Conservation (phyloP, 768 basidiomycete genomes). For the Hirschioporus abietinus region DNA sequence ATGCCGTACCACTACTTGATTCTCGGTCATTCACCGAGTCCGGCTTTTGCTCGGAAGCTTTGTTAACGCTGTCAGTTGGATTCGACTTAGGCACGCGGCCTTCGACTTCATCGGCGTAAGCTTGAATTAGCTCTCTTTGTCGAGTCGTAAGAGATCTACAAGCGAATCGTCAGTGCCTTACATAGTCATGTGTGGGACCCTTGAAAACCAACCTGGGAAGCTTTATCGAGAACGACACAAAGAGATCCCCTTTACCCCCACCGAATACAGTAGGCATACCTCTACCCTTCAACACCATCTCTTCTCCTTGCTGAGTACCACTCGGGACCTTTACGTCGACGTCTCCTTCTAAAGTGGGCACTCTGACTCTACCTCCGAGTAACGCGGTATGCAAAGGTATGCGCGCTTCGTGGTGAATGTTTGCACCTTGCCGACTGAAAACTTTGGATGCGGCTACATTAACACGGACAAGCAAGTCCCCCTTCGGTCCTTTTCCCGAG, state of each 20-base stretch:
- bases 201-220: constrained; percentile 73
- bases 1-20: constrained; percentile 17
- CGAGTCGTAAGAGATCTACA: constrained; percentile 71
- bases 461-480: constrained; percentile 85
- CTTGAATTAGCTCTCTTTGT: constrained; percentile 84
- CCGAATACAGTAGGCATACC: constrained; percentile 66
- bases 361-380: constrained; percentile 87
- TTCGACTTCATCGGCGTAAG: constrained; percentile 92
- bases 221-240: constrained; percentile 82
- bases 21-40: constrained; percentile 17
- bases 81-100: constrained; percentile 37
- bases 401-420: constrained; percentile 83
- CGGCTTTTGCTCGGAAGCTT: constrained; percentile 18
- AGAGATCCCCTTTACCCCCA: constrained; percentile 72
- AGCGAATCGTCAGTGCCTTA: constrained; percentile 9
- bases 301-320: constrained; percentile 95
- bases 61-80: constrained; percentile 14
- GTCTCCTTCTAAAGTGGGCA: constrained; percentile 93
- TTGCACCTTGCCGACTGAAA: constrained; percentile 87
- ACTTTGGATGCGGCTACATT: constrained; percentile 76
- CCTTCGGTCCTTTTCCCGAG: constrained; percentile 67
- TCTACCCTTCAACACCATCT: constrained; percentile 88
- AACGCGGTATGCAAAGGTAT: constrained; percentile 90
- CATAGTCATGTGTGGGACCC: constrained; percentile 6
- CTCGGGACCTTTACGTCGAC: constrained; percentile 89